Evolutionary conservation across 139 green algal genomes (phyloP).

Genomic region (Zygnema circumcarinatum): DNA sequence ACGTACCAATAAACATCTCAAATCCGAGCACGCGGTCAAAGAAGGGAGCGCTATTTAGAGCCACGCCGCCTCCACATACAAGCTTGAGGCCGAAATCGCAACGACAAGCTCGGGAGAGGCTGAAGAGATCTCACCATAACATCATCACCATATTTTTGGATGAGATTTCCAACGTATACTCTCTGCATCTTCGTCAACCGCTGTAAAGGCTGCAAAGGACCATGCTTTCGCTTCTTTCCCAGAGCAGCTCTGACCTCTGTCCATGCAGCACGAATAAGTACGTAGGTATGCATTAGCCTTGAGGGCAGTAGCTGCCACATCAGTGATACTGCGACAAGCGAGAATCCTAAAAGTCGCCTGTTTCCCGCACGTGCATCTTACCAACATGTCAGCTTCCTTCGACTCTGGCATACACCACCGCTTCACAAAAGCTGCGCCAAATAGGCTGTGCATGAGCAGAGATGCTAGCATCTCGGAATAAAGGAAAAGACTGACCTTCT

Average conservation of each 20-base stretch:
- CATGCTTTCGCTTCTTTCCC: slow-evolving; percentile 31
- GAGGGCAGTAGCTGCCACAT: background rate
- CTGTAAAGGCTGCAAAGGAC: slow-evolving; percentile 2
- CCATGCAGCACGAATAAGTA: background rate
- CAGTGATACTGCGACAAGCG: background rate
- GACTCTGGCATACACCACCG: background rate
- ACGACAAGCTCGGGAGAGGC: background rate
- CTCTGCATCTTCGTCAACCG: slow-evolving; percentile 44
- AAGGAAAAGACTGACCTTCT: too few relatives aligned
- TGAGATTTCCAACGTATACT: slow-evolving; percentile 33
- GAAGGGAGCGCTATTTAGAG: background rate
- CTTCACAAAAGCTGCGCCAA: background rate
- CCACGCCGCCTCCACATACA: background rate
- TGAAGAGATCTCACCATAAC: slow-evolving; percentile 7
- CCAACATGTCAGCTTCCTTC: background rate
- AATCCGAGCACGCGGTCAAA: background rate
- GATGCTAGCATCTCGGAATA: background rate
- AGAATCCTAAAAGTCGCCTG: background rate
- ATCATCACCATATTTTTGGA: slow-evolving; percentile 39
- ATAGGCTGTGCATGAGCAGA: background rate
- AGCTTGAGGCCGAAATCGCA: background rate
- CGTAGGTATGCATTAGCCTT: background rate
- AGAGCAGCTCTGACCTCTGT: slow-evolving; percentile 31
- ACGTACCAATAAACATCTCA: background rate
- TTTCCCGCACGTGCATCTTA: background rate